These are phyloP conservation scores for Artomyces pyxidatus DNA, from an alignment of 768 basidiomycete genomes.

Conservation along the genomic window DNA sequence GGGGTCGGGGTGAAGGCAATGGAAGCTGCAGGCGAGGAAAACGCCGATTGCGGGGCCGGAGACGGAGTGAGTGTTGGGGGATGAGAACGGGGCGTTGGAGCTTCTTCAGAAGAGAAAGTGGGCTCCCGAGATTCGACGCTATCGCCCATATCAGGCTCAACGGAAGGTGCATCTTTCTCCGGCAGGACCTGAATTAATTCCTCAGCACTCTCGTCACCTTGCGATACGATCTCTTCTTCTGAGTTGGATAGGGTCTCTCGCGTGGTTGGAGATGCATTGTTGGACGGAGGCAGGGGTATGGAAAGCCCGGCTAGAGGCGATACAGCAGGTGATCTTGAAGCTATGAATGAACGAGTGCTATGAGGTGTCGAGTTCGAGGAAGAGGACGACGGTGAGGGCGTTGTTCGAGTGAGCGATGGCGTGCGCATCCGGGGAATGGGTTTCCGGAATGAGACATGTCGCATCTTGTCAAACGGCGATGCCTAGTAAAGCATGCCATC, in stretches of 20 bases:
- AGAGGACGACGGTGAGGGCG: constrained; percentile 50
- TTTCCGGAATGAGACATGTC: constrained; percentile 52
- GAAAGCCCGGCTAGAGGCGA: constrained; percentile 10
- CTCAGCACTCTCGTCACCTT: not conserved
- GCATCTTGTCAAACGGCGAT: constrained; percentile 55
- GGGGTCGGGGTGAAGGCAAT: constrained; percentile 63
- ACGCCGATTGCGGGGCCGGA: constrained; percentile 30
- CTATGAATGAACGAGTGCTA: constrained; percentile 9
- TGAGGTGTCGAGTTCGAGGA: constrained; percentile 55
- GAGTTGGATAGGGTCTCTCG: not conserved
- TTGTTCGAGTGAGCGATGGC: constrained; percentile 58
- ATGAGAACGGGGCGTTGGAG: constrained; percentile 11
- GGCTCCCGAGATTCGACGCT: constrained; percentile 33
- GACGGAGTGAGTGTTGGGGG: constrained; percentile 23
- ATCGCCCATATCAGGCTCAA: not conserved
- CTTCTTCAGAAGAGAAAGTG: constrained; percentile 66
- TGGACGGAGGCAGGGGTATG: constrained; percentile 12
- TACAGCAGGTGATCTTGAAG: not conserved
- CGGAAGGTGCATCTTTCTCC: not conserved
- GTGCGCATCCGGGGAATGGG: constrained; percentile 47
- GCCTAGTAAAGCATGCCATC: constrained; percentile 29
- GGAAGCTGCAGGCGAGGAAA: constrained; percentile 50
- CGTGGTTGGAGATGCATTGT: constrained; percentile 1
- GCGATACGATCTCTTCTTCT: not conserved
- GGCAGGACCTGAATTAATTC: constrained; percentile 4